Conservation (phyloP, 768 basidiomycete genomes). For the Fistulinella prunicolor region DNA sequence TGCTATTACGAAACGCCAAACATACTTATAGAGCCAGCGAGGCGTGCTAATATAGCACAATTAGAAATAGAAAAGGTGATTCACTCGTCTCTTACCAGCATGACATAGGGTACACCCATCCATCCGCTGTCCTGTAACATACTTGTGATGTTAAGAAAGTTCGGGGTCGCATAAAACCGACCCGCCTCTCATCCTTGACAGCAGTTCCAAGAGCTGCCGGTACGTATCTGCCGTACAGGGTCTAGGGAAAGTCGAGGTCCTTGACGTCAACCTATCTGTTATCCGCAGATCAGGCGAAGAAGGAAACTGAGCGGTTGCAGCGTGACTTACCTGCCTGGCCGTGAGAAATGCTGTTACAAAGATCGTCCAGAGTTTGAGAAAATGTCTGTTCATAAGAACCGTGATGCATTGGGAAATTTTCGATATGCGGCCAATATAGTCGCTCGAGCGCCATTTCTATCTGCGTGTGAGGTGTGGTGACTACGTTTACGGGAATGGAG, state of each 20-base stretch:
- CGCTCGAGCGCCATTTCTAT: conserved; percentile 46
- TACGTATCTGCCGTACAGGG: conserved; percentile 51
- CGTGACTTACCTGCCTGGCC: conserved; percentile 47
- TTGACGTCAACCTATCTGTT: conserved; percentile 59
- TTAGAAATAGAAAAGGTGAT: conserved; percentile 4
- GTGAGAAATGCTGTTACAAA: conserved; percentile 53
- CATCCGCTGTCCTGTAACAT: conserved; percentile 29
- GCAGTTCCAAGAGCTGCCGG: conserved; percentile 44
- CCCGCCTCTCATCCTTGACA: conserved; percentile 45
- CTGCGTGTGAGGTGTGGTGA: conserved; percentile 2
- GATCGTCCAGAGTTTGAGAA: conserved; percentile 41
- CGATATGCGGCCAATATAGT: conserved; percentile 64
- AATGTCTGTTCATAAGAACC: conserved; percentile 38
- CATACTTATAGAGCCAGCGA: conserved; percentile 46
- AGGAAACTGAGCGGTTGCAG: background rate
- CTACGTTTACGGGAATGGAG: conserved; percentile 1
- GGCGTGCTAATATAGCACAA: conserved; percentile 36
- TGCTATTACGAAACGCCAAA: background rate
- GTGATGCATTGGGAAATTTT: conserved; percentile 61
- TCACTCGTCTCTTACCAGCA: conserved; percentile 31
- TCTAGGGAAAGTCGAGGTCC: conserved; percentile 54
- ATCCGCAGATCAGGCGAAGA: conserved; percentile 6
- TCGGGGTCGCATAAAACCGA: background rate
- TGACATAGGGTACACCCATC: conserved; percentile 46
- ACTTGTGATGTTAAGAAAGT: background rate